Conservation (phyloP, 1,284 basidiomycete species). For the Cryptococcus floricola region DNA sequence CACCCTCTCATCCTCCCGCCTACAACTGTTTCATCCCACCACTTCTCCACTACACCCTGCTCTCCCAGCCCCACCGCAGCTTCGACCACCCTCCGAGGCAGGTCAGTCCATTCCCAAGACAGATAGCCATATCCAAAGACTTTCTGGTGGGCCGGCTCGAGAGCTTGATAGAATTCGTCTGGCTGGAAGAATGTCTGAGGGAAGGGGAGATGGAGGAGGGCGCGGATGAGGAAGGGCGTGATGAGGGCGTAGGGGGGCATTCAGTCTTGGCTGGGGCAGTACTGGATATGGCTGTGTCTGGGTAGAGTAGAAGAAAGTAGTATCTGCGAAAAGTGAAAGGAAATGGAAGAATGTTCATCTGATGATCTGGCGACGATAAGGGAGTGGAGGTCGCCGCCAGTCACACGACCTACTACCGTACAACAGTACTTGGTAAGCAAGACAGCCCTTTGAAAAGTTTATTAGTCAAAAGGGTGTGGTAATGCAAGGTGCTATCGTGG, state of each 20-base stretch:
- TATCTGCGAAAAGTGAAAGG: not conserved
- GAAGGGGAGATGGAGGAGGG: constrained; percentile 54
- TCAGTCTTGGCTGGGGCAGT: not conserved
- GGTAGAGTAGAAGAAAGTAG: no score
- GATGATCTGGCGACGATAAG: not conserved
- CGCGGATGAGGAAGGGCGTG: constrained; percentile 45
- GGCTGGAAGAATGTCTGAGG: constrained; percentile 93
- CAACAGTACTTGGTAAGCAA: no score
- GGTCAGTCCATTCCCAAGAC: constrained; percentile 92
- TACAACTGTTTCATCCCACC: constrained; percentile 17
- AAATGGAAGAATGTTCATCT: not conserved
- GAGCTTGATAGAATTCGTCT: constrained; percentile 93
- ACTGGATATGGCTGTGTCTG: no score
- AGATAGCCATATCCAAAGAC: constrained; percentile 89
- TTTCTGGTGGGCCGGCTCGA: constrained; percentile 83
- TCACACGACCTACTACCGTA: no score
- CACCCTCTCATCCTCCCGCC: constrained; percentile 38
- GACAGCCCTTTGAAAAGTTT: no score
- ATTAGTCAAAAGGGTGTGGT: no score
- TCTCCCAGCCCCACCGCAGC: not conserved
- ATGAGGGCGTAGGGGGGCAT: constrained; percentile 25
- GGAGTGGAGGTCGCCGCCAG: no score
- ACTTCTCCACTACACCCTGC: not conserved
- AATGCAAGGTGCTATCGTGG: no score
- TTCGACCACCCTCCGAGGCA: constrained; percentile 25